A percentile compares a stretch with the other conserved stretches of the same genome.
Evolutionary conservation across 352 stramenopile genomes (phyloP).

Genomic region (Pythium apleroticum): DNA sequence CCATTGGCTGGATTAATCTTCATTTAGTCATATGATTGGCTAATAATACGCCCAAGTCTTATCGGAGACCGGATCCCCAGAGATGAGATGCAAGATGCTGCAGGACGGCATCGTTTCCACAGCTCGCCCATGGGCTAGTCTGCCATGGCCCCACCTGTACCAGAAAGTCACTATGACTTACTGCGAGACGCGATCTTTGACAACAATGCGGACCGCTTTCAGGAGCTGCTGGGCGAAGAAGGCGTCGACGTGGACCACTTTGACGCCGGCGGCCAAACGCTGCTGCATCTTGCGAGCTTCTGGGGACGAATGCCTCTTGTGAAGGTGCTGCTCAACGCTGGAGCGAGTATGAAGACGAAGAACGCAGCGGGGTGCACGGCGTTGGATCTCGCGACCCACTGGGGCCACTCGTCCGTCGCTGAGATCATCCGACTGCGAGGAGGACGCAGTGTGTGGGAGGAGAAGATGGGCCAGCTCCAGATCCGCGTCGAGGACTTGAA

Average conservation of each 20-base stretch:
- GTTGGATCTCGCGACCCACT: conserved; percentile 69
- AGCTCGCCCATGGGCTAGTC: too few relatives aligned
- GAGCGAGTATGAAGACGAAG: conserved; percentile 71
- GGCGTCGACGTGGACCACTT: conserved; percentile 67
- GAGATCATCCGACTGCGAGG: conserved; percentile 68
- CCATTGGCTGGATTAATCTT: conserved; percentile 8
- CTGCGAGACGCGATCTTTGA: conserved; percentile 77
- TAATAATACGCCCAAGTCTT: neutral
- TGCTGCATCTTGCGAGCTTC: conserved; percentile 75
- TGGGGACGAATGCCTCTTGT: conserved; percentile 68
- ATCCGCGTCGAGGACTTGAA: conserved; percentile 57
- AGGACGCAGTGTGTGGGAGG: conserved; percentile 69
- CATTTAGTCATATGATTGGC: neutral
- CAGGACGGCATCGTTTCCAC: neutral
- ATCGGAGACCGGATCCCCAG: neutral
- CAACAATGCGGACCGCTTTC: conserved; percentile 46
- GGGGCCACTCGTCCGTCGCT: conserved; percentile 66
- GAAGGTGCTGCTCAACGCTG: conserved; percentile 55
- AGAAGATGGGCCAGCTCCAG: conserved; percentile 69
- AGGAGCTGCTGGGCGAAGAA: conserved; percentile 38
- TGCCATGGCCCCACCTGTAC: conserved; percentile 4
- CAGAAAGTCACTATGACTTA: conserved; percentile 58
- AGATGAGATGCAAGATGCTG: neutral
- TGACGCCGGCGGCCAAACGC: conserved; percentile 68
- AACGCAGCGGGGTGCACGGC: conserved; percentile 69